Percentiles rank a stretch among this genome's conserved stretches.
These are phyloP conservation scores for Juncus effusus DNA, from an alignment of 176 grass and related monocot genomes.

Conservation along the genomic window DNA sequence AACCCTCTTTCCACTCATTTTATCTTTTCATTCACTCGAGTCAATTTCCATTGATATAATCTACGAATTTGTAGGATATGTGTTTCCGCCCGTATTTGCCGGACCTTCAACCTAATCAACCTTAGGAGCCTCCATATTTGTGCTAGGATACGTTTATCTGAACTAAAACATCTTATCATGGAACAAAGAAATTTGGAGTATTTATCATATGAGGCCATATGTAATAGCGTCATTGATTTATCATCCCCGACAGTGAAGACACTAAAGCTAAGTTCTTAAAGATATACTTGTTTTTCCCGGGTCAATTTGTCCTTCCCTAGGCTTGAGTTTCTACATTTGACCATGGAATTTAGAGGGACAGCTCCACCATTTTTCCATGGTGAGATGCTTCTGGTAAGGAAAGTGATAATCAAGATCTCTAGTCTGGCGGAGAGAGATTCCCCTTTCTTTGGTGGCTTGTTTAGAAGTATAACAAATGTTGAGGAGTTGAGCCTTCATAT, in stretches of 20 bases:
- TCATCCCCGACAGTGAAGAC: neutral
- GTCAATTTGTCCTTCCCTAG: neutral
- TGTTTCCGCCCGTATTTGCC: neutral
- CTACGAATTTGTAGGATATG: neutral
- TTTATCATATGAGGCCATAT: neutral
- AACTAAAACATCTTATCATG: neutral
- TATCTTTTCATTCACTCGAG: neutral
- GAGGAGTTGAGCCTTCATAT: neutral
- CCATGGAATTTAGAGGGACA: neutral
- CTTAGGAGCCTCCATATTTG: neutral
- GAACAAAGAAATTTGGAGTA: conserved; percentile 4
- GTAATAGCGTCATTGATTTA: neutral
- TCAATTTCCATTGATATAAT: neutral
- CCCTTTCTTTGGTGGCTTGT: neutral
- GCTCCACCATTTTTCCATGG: neutral
- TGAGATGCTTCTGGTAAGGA: neutral
- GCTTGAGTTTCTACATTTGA: conserved; percentile 4
- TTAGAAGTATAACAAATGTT: neutral
- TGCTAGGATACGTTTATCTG: neutral
- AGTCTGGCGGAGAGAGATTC: neutral
- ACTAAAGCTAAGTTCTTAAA: neutral
- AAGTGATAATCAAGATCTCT: neutral
- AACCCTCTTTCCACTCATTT: neutral
- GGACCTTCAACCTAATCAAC: neutral
- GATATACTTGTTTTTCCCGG: neutral